Evolutionary conservation across 352 stramenopile species (phyloP), one percentile per base, ranked within the genome.

Genomic region (Pythium inflatum): DNA sequence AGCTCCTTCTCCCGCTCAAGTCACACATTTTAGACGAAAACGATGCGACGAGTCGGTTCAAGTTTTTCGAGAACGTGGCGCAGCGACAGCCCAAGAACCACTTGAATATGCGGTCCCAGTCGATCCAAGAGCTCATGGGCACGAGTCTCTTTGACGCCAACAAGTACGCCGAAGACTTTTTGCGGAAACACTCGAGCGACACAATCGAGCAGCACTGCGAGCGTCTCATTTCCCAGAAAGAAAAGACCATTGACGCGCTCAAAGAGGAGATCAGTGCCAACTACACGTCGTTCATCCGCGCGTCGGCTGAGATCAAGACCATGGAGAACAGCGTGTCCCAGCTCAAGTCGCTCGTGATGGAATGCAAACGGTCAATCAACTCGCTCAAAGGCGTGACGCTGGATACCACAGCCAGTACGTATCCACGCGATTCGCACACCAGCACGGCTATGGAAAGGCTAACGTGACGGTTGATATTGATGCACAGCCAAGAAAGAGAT

Each of bases 311-410:
- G 68, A 93, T 92, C 51, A 91, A 92, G 65, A 87, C 71, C 8
- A 93, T 95, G 83, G 87, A 95, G 46, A 93, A 92, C 64, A 93
- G 85, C 54, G 85, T 95, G 8, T 92, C 83, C 45, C 81, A 92
- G 60, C 75, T 95, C 43, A 92, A 93, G 66, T 68, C 80, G 14
- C 72, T 92, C 25, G 80, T 95, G 7, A 25, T 92, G 25, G 84
- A 95, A 33, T 92, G 85, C 70, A 91, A 89, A 64, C 76, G 86
- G 14, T 91, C 84, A 20, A 81, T 95, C 46, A 55, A 85, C 22
- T 62, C 76, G 2, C 60, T 95, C 24, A 87, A 92, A 45, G 61
- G 61, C 25, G 74, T 89, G 7, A 56, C 74, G 5, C 46, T 94
- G 36, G 79, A 90, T 64, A 75, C 78, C 3, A 81, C 74, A 3